phyloP scores from a whole-genome alignment of 2,329 filamentous ascomycete species.

The Colletotrichum viniferum region DNA sequence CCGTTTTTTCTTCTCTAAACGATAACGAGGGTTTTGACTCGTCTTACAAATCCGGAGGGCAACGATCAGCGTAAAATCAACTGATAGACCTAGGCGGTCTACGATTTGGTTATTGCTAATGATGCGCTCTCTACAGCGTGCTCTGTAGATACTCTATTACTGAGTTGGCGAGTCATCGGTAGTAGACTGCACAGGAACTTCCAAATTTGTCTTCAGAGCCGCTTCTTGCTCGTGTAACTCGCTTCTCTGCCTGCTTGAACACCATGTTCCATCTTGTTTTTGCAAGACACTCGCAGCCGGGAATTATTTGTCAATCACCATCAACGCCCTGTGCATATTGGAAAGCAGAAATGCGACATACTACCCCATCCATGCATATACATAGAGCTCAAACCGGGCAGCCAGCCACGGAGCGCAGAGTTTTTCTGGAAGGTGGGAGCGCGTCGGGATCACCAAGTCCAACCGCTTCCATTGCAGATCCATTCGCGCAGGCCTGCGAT shows the following conservation, averaged over 20 bases:
- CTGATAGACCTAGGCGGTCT: background rate
- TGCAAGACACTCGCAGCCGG: background rate
- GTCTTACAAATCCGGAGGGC: background rate
- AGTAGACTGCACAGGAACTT: background rate
- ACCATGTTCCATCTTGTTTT: background rate
- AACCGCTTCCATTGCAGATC: background rate
- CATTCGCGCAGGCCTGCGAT: background rate
- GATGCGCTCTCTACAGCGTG: background rate
- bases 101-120: background rate
- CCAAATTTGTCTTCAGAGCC: background rate
- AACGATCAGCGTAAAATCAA: background rate
- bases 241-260: background rate
- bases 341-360: background rate
- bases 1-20: background rate
- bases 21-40: background rate
- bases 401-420: background rate
- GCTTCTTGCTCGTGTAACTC: background rate
- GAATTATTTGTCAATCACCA: background rate
- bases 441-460: background rate
- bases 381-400: background rate
- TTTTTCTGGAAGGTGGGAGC: conserved; percentile 2
- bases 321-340: background rate
- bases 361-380: background rate
- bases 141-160: background rate
- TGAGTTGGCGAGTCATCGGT: background rate